These are phyloP conservation scores for Imleria badia DNA, from an alignment of 768 basidiomycete genomes.

Conservation along the genomic window DNA sequence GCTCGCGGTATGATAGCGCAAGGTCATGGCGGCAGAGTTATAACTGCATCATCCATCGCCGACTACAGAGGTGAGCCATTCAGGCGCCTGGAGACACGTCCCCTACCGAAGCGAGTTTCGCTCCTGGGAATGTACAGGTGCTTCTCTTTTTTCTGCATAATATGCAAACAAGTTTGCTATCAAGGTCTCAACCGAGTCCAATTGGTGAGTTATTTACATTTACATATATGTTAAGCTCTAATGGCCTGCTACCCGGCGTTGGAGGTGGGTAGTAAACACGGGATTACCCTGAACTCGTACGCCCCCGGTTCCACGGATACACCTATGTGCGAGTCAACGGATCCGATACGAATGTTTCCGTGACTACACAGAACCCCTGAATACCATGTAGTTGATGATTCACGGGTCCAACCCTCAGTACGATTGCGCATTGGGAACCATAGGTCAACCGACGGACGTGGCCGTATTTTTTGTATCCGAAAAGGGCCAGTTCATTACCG, in stretches of 20 bases:
- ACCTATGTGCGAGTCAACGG: conserved; percentile 2
- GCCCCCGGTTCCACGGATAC: conserved; percentile 17
- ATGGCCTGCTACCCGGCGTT: conserved; percentile 7
- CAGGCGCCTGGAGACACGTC: background rate
- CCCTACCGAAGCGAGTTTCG: too few relatives aligned
- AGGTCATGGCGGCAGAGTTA: conserved; percentile 43
- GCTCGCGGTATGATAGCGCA: conserved; percentile 44
- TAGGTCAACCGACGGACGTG: conserved; percentile 1
- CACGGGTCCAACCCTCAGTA: background rate
- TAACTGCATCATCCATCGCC: conserved; percentile 21
- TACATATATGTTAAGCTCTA: background rate
- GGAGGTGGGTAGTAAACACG: conserved; percentile 3
- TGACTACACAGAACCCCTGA: background rate
- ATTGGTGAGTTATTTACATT: background rate
- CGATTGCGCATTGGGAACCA: background rate
- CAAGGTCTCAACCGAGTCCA: conserved; percentile 35
- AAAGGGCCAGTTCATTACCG: background rate
- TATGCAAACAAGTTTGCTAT: conserved; percentile 38
- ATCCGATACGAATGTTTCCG: background rate
- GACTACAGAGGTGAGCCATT: background rate
- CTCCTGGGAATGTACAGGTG: conserved; percentile 17
- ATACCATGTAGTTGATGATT: background rate
- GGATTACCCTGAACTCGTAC: conserved; percentile 28
- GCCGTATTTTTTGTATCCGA: background rate
- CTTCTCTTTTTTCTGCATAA: conserved; percentile 21